Evolutionary conservation across 495 filamentous ascomycete genomes (phyloP), one percentile per base, ranked within the genome.

Genomic region (Aspergillus hancockii): DNA sequence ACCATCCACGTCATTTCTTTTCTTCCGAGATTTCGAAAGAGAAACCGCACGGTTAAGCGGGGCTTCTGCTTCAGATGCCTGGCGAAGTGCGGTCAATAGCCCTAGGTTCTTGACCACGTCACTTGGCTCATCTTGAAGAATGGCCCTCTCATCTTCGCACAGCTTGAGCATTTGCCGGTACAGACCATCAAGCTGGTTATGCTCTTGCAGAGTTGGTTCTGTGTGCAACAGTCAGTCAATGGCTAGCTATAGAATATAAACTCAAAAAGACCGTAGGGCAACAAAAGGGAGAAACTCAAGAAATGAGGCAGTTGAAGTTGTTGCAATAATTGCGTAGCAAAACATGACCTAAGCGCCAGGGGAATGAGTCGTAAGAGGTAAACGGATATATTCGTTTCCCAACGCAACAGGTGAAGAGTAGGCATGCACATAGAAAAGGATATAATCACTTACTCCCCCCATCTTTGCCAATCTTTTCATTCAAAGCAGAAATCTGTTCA

Each of bases 1-100:
- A 23, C 84, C 84, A 64, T 91, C 88, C 60, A 87, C 83, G 18
- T 92, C 90, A 64, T 85, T 84, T 55, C 88, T 79, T 54, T 89
- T 88, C 52, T 85, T 86, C 22, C 85, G 83, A 28, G 82, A 80
- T 54, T 82, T 83, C 45, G 75, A 69, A 36, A 80, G 65, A n/a
- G 75, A 66, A 22, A 66, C 63, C 12, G 74, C 71, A 62, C 80
- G 75, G 49, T 76, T 75, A 10, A 73, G 72, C n/a, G 81, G 77
- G 0, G 79, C 79, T 50, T 87, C 85, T 23, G 78, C 75, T 63
- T 87, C 86, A 47, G 79, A 82, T 45, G 85, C 82, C 54, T 78
- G 76, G 30, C 76, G 73, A 12, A 91, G 77, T 18, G 83, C 88
- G 28, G 78, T 79, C 21, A 91, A 79, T 59, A 90, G 75, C 25